Evolutionary conservation across 306 rosid species (phyloP).

Genomic region (Boehmeria nivea): DNA sequence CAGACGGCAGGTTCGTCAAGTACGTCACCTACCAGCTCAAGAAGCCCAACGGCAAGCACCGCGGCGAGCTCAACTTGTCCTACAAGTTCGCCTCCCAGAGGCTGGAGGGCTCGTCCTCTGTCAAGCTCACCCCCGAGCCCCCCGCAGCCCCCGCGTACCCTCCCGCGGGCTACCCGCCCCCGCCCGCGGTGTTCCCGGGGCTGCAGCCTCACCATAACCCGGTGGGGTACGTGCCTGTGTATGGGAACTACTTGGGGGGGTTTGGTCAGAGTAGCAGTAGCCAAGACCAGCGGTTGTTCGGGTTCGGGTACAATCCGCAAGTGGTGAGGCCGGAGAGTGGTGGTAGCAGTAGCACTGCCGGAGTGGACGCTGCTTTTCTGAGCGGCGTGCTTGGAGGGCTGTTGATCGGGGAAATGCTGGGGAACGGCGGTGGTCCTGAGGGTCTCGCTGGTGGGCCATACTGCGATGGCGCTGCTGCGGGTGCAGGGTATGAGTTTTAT

Average conservation of each 20-base stretch:
- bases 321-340: conserved; percentile 1
- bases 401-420: not conserved
- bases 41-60: conserved; percentile 11
- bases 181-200: not conserved
- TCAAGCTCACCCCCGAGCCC: not conserved
- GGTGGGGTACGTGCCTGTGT: not conserved
- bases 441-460: too few relatives aligned
- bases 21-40: conserved; percentile 11
- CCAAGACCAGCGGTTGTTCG: not conserved
- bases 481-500: not conserved
- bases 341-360: not conserved
- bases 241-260: too few relatives aligned
- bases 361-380: conserved; percentile 4
- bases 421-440: too few relatives aligned
- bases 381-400: conserved; percentile 4
- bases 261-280: too few relatives aligned
- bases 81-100: conserved; percentile 9
- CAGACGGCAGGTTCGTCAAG: conserved; percentile 11
- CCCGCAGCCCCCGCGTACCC: not conserved
- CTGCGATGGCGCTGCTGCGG: too few relatives aligned
- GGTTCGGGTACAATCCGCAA: not conserved
- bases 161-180: not conserved
- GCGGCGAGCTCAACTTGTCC: conserved; percentile 7
- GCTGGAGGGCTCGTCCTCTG: not conserved
- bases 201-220: not conserved